A percentile compares a stretch with the other conserved stretches of the same genome.
Evolutionary conservation across 257 asterid genomes (phyloP).

Genomic region (Solanum raphanifolium): DNA sequence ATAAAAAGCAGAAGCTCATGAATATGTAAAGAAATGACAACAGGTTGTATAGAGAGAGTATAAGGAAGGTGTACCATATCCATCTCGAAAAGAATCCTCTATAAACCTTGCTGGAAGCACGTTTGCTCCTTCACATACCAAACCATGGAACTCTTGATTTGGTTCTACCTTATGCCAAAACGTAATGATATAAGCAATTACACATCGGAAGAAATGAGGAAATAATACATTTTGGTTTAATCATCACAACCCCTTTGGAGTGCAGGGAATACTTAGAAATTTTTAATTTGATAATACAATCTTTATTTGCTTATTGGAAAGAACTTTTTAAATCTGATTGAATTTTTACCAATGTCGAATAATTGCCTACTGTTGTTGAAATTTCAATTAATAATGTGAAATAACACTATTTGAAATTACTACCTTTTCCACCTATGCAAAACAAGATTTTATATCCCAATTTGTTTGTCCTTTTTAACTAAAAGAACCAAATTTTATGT

Average conservation of each 20-base stretch:
- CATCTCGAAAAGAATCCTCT: slow-evolving; percentile 94
- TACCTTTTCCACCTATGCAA: not conserved
- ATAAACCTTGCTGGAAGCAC: slow-evolving; percentile 84
- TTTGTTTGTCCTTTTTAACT: not conserved
- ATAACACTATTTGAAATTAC: not conserved
- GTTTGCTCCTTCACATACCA: slow-evolving; percentile 98
- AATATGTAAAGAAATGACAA: not conserved
- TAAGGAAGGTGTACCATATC: slow-evolving; percentile 57
- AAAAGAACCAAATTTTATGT: not conserved
- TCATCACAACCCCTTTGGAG: not conserved
- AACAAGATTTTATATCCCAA: not conserved
- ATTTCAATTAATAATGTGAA: not conserved
- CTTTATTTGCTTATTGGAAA: not conserved
- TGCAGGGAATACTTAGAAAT: not conserved
- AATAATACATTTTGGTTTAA: not conserved
- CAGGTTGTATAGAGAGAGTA: not conserved
- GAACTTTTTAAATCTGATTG: not conserved
- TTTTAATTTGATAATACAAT: not conserved
- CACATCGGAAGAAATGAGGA: not conserved
- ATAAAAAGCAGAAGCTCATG: not conserved
- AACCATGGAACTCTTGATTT: slow-evolving; percentile 95
- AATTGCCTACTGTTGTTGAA: not conserved
- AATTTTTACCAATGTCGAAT: not conserved
- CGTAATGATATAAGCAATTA: slow-evolving; percentile 19
- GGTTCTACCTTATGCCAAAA: slow-evolving; percentile 93